Percentiles rank a stretch among this genome's conserved stretches.
Conservation (phyloP, 306 rosid species). For the Argentina anserina region DNA sequence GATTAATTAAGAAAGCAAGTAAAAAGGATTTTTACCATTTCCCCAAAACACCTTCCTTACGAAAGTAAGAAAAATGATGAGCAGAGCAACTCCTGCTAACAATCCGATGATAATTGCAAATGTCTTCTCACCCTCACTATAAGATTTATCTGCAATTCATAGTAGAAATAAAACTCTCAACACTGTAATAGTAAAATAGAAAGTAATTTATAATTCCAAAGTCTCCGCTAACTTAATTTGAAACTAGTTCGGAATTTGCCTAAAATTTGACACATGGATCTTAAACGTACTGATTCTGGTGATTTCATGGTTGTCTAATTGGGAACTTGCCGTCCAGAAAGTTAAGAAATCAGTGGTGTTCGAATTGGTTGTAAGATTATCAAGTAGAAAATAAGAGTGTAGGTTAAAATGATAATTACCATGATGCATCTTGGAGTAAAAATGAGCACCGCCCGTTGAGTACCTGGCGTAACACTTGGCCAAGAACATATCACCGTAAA, state of each 20-base stretch:
- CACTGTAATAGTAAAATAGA: background rate
- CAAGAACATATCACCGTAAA: constrained; percentile 67
- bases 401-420: constrained; percentile 15
- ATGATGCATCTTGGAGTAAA: constrained; percentile 40
- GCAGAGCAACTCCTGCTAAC: constrained; percentile 76
- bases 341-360: background rate
- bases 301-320: no score
- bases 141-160: constrained; percentile 50
- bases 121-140: constrained; percentile 64
- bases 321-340: no score
- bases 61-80: constrained; percentile 73
- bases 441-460: constrained; percentile 45
- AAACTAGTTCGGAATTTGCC: no score
- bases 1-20: background rate
- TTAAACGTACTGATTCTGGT: no score
- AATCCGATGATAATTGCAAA: constrained; percentile 87
- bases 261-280: no score
- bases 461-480: constrained; percentile 73
- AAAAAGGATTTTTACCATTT: constrained; percentile 39
- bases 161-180: background rate
- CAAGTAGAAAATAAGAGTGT: background rate
- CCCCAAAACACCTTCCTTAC: constrained; percentile 52
- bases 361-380: background rate
- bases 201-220: no score
- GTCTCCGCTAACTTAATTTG: no score